phyloP scores from a whole-genome alignment of 2,329 filamentous ascomycete genomes.

The Myriangium duriaei region DNA sequence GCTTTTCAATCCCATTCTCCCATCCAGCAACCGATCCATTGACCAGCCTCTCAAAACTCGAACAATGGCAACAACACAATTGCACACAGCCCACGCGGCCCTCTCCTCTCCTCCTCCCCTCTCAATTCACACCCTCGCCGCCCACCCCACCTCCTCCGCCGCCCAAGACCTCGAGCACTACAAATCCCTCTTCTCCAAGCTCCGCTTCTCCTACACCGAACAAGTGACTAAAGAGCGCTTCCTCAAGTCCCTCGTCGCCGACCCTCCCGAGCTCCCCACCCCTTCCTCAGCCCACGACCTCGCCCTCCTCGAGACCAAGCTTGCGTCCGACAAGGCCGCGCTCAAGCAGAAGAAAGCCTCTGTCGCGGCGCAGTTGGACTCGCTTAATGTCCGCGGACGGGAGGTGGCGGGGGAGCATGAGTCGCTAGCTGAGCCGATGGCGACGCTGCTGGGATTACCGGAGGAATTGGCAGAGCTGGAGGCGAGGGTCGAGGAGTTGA shows the following conservation, averaged over 20 bases:
- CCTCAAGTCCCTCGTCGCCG: conserved; percentile 79
- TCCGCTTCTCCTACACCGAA: conserved; percentile 94
- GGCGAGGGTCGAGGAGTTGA: conserved; percentile 35
- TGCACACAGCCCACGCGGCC: conserved; percentile 45
- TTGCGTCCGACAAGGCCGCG: conserved; percentile 56
- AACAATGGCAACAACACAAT: neutral
- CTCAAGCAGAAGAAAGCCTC: conserved; percentile 71
- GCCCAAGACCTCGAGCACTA: conserved; percentile 80
- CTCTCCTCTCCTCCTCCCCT: conserved; percentile 25
- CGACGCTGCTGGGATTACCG: conserved; percentile 27
- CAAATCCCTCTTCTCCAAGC: conserved; percentile 87
- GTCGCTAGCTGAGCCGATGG: conserved; percentile 7
- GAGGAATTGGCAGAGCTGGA: conserved; percentile 40
- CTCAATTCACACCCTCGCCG: conserved; percentile 16
- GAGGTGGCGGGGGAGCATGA: conserved; percentile 33
- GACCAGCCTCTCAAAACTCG: neutral
- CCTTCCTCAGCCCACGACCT: conserved; percentile 61
- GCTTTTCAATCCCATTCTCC: neutral
- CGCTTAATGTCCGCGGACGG: conserved; percentile 54
- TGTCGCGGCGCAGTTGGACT: conserved; percentile 58
- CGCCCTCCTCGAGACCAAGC: conserved; percentile 57
- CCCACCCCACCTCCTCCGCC: conserved; percentile 39
- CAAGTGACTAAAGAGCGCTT: conserved; percentile 99
- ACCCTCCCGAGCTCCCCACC: conserved; percentile 68
- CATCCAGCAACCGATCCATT: neutral